A percentile compares a stretch with the other conserved stretches of the same genome.
Evolutionary conservation across 495 filamentous ascomycete genomes (phyloP).

Genomic region (Aspergillus asperescens): DNA sequence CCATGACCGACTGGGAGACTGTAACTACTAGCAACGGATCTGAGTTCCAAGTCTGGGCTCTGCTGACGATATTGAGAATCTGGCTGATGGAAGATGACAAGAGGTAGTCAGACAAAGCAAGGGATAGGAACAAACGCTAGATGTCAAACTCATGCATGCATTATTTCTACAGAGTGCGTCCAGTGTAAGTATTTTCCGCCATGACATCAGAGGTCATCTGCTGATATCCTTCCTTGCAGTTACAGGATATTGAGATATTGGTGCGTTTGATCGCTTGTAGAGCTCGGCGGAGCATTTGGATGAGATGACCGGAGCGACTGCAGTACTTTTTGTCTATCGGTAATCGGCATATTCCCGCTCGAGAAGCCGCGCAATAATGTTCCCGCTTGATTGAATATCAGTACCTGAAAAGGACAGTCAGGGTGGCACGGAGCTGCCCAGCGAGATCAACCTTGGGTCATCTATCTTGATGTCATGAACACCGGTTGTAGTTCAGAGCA

Average conservation of each 20-base stretch:
- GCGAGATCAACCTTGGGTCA: not conserved
- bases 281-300: too few relatives aligned
- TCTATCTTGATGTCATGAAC: conserved; percentile 1
- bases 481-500: too few relatives aligned
- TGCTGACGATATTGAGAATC: not conserved
- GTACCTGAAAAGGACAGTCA: not conserved
- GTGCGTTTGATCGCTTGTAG: too few relatives aligned
- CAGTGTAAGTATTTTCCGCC: not conserved
- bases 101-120: not conserved
- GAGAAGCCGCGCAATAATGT: too few relatives aligned
- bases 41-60: not conserved
- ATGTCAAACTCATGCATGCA: not conserved
- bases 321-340: too few relatives aligned
- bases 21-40: too few relatives aligned
- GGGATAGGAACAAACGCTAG: not conserved
- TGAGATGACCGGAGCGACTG: too few relatives aligned
- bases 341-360: too few relatives aligned
- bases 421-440: not conserved
- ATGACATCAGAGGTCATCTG: conserved; percentile 4
- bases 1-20: too few relatives aligned
- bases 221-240: too few relatives aligned
- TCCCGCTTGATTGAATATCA: not conserved
- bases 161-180: not conserved
- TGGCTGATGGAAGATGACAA: not conserved
- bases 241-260: too few relatives aligned